Evolutionary conservation across 2,329 filamentous ascomycete species (phyloP).

Genomic region (Colletotrichum noveboracense): DNA sequence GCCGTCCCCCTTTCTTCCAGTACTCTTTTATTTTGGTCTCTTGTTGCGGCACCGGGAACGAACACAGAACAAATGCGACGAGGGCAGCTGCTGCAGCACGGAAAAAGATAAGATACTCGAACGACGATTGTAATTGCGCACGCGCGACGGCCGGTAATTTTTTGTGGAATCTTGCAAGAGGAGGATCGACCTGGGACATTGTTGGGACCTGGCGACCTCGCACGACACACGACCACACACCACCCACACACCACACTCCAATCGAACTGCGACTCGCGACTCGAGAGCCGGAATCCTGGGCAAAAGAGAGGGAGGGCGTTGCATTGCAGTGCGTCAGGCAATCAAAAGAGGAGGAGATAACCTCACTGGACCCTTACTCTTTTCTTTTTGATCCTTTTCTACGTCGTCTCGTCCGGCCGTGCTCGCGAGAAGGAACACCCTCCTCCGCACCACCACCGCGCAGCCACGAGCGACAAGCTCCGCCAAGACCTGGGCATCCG

Average conservation of each 20-base stretch:
- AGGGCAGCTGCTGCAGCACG: neutral
- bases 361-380: neutral
- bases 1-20: neutral
- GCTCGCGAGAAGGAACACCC: neutral
- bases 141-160: neutral
- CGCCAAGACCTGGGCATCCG: slow-evolving; percentile 16
- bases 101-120: neutral
- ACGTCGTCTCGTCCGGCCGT: neutral
- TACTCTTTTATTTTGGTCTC: neutral
- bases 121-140: slow-evolving; percentile 3
- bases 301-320: neutral
- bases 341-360: neutral
- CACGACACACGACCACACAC: neutral
- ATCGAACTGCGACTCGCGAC: neutral
- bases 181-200: slow-evolving; percentile 13
- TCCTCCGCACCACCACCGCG: neutral
- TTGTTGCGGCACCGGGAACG: neutral
- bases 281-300: neutral
- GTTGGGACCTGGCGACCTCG: neutral
- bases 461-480: slow-evolving; percentile 11
- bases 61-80: neutral
- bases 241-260: neutral
- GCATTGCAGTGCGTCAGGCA: neutral
- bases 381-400: neutral
- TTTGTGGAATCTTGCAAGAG: slow-evolving; percentile 15